Evolutionary conservation across 768 basidiomycete species (phyloP).

Genomic region (Leccinum disarticulatum): DNA sequence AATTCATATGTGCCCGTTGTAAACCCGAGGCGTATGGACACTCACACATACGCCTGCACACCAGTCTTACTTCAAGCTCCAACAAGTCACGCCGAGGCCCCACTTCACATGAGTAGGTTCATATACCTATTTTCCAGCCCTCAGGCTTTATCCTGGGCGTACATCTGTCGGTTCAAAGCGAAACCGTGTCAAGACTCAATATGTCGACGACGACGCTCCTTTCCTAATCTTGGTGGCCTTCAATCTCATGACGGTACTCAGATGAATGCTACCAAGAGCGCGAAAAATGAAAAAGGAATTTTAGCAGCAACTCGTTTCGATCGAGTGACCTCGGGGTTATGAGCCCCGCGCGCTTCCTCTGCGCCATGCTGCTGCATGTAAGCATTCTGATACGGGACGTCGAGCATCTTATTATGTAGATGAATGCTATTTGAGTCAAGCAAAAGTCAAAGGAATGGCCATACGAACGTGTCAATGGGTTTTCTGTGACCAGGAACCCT

Average conservation of each 20-base stretch:
- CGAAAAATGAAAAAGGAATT: not conserved
- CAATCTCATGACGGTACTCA: too few relatives aligned
- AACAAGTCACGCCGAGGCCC: not conserved
- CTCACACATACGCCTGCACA: not conserved
- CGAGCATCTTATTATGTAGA: too few relatives aligned
- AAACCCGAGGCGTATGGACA: too few relatives aligned
- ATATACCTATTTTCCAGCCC: too few relatives aligned
- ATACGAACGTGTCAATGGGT: not conserved
- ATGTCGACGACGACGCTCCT: not conserved
- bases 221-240: slow-evolving; percentile 36
- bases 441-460: slow-evolving; percentile 8
- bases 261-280: too few relatives aligned
- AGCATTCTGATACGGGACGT: too few relatives aligned
- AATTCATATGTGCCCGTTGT: not conserved
- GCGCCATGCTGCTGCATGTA: slow-evolving; percentile 42
- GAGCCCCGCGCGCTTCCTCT: slow-evolving; percentile 50
- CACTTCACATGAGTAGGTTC: not conserved
- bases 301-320: slow-evolving; percentile 45
- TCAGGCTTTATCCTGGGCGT: too few relatives aligned
- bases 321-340: slow-evolving; percentile 51
- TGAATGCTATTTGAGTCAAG: too few relatives aligned
- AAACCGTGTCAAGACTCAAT: too few relatives aligned
- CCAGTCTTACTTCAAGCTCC: not conserved
- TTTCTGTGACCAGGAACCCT: slow-evolving; percentile 24
- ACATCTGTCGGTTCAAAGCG: not conserved